Percentiles rank a stretch among this genome's conserved stretches.
Conservation (phyloP, 1,284 basidiomycete species). For the Flammula alnicola region DNA sequence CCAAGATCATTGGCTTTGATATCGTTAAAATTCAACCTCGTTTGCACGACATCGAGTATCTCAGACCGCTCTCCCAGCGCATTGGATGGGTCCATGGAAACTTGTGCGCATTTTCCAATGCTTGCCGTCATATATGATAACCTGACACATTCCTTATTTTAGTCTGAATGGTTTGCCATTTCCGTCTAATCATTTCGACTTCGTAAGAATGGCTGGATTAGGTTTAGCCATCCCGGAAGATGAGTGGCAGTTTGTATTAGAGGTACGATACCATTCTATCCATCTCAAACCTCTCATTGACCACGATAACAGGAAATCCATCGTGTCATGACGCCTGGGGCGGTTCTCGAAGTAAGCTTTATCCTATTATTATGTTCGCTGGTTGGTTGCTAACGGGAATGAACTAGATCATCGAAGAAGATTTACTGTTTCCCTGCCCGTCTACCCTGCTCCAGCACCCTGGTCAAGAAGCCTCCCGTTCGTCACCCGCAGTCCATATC, state of each 20-base stretch:
- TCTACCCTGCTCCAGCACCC: constrained; percentile 33
- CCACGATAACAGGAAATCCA: constrained; percentile 58
- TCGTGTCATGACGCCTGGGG: constrained; percentile 64
- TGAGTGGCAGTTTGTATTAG: constrained; percentile 60
- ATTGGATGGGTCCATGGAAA: constrained; percentile 71
- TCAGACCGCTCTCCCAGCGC: constrained; percentile 48
- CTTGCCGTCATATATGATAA: neutral
- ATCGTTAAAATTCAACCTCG: constrained; percentile 60
- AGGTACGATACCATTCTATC: constrained; percentile 39
- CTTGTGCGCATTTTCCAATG: constrained; percentile 48
- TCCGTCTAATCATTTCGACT: constrained; percentile 58
- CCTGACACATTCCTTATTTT: constrained; percentile 4
- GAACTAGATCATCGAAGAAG: constrained; percentile 72
- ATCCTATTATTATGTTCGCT: neutral
- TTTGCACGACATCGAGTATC: constrained; percentile 37
- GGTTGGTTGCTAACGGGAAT: neutral
- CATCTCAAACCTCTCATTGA: constrained; percentile 20
- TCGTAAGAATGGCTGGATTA: constrained; percentile 63
- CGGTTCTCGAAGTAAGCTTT: constrained; percentile 62
- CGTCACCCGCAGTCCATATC: constrained; percentile 10
- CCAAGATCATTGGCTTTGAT: constrained; percentile 65
- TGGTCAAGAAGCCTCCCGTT: constrained; percentile 8
- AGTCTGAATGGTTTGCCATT: constrained; percentile 71
- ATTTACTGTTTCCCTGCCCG: constrained; percentile 69
- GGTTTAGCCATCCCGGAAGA: constrained; percentile 74